Evolutionary conservation across 1,284 basidiomycete genomes (phyloP).

Genomic region (Bondarzewia mesenterica): DNA sequence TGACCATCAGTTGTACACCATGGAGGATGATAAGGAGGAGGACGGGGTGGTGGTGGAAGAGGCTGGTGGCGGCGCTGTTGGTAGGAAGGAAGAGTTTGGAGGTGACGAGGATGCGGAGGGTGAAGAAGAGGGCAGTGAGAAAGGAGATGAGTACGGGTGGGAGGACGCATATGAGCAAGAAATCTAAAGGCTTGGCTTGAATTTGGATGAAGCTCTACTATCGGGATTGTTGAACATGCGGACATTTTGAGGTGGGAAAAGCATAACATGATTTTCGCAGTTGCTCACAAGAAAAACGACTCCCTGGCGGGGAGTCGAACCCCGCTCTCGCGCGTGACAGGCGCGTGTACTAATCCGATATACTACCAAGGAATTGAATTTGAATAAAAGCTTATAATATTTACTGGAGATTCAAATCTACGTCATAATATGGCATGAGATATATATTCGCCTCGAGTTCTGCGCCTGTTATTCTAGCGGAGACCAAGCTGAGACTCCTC

Average conservation of each 20-base stretch:
- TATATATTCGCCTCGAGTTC: too few relatives aligned
- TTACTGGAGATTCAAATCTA: too few relatives aligned
- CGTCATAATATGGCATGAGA: too few relatives aligned
- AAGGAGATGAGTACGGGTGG: conserved; percentile 30
- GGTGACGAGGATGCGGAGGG: conserved; percentile 20
- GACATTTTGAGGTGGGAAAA: too few relatives aligned
- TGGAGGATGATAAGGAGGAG: conserved; percentile 45
- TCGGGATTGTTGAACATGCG: too few relatives aligned
- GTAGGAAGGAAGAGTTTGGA: conserved; percentile 17
- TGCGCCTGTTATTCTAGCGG: too few relatives aligned
- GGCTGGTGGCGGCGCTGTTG: conserved; percentile 32
- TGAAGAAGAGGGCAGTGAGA: conserved; percentile 23
- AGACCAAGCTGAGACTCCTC: background rate
- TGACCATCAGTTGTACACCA: conserved; percentile 21
- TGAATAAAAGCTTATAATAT: too few relatives aligned
- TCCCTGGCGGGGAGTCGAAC: conserved; percentile 34
- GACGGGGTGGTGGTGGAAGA: conserved; percentile 38
- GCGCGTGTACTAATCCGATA: conserved; percentile 17
- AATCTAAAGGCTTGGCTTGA: conserved; percentile 19
- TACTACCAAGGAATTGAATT: conserved; percentile 17
- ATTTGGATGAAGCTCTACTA: too few relatives aligned
- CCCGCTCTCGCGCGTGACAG: conserved; percentile 31
- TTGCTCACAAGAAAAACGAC: too few relatives aligned
- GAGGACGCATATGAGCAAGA: conserved; percentile 37
- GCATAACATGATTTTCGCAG: too few relatives aligned